These are phyloP conservation scores for Schwanniomyces polymorphus DNA, from an alignment of 805 yeast genomes.

Conservation along the genomic window DNA sequence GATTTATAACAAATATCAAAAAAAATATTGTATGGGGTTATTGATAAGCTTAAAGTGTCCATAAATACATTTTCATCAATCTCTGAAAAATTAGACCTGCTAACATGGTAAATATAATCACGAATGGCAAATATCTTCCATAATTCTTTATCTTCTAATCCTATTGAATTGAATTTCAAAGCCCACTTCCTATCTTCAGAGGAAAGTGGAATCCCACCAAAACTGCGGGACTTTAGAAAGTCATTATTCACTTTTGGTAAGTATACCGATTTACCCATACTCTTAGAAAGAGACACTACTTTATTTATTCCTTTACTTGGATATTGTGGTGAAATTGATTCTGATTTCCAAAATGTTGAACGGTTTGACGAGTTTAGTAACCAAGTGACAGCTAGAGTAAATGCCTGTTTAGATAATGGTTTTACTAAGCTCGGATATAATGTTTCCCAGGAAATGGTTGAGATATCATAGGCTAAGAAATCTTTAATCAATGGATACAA, in stretches of 20 bases:
- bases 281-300: slow-evolving; percentile 28
- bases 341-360: slow-evolving; percentile 78
- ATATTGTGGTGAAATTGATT: slow-evolving; percentile 14
- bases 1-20: slow-evolving; percentile 38
- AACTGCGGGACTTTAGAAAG: not conserved
- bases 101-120: slow-evolving; percentile 63
- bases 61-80: slow-evolving; percentile 2
- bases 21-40: slow-evolving; percentile 36
- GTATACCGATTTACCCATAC: slow-evolving; percentile 37
- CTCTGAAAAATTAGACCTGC: slow-evolving; percentile 26
- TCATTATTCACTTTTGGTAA: slow-evolving; percentile 15
- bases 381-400: slow-evolving; percentile 69
- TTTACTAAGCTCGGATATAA: slow-evolving; percentile 66
- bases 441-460: slow-evolving; percentile 63
- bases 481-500: slow-evolving; percentile 79
- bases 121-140: slow-evolving; percentile 82
- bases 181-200: slow-evolving; percentile 73
- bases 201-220: slow-evolving; percentile 39
- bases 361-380: slow-evolving; percentile 56
- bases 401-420: slow-evolving; percentile 67
- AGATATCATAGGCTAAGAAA: slow-evolving; percentile 73
- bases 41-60: slow-evolving; percentile 3
- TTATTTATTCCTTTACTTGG: slow-evolving; percentile 11
- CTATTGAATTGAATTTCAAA: slow-evolving; percentile 68
- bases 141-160: slow-evolving; percentile 66